Base-by-base conservation (phyloP, 2,329 filamentous ascomycete genomes). In the Stachybotrys elegans region DNA sequence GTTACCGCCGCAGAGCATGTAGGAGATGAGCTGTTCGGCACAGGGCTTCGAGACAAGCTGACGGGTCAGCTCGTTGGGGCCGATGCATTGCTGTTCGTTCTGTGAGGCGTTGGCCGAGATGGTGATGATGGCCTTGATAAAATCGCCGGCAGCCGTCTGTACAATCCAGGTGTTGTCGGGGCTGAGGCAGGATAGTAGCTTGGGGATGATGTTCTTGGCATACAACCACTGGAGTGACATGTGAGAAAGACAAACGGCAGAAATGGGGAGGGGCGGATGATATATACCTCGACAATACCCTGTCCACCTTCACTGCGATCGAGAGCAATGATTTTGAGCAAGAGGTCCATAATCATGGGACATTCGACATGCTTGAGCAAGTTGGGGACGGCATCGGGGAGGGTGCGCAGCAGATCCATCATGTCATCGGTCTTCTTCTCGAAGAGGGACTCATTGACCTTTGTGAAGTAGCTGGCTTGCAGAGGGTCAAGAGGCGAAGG, bases 391-490 rank as follows among this genome's bases (percentile, higher is more conserved):
- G 93, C 86, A 43, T 84, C 81, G 25, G 93, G 86, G 40, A 95
- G 70, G 2, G 82, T 84, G 63, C 90, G 94, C 65, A 98, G 81
- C 49, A 98, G 83, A 16, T 84, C 82, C 53, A 97, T 75, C 92
- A 97, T 98, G 51, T 96, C 92, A 59, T 94, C 88, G 6, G 94
- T 96, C 76, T 97, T 97, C 69, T 93, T 94, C 64, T 97, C 93
- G 44, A 98, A 85, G 17, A 98, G 71, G n/a, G 89, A 87, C 69
- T 98, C 93, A 65, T 97, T 97, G 60, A 98, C 91, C 63, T 97
- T 98, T 44, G 92, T 96, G 63, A 98, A 98, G 64, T 98, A 98
- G 59, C 91, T 91, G 16, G 93, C 92, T 67, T 97, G 92, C 6
- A 96, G 77, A 29, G 92, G 87, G 62, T 97, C 92, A 44, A 98